A percentile compares a stretch with the other conserved stretches of the same genome.
Conservation (phyloP, 1,284 basidiomycete species). For the Boletus sp. region DNA sequence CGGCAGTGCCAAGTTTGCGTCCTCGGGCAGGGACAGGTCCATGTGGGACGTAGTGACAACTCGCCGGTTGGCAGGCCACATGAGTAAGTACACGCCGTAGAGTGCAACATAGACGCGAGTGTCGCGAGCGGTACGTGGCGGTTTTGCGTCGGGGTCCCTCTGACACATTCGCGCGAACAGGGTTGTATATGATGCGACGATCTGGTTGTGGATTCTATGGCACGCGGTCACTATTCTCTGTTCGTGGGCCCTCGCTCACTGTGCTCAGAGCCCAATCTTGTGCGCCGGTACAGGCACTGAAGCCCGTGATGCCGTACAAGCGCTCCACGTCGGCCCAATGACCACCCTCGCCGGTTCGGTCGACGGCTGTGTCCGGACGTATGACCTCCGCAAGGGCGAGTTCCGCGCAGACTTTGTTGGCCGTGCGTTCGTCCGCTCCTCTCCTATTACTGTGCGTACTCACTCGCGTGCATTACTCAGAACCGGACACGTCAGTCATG, state of each 20-base stretch:
- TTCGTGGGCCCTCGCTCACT: neutral
- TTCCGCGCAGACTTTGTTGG: conserved; percentile 46
- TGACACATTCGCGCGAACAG: conserved; percentile 45
- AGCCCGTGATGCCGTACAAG: conserved; percentile 87
- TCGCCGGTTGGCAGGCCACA: conserved; percentile 84
- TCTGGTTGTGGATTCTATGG: conserved; percentile 90
- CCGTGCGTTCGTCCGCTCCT: too few relatives aligned
- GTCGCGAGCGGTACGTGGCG: conserved; percentile 75
- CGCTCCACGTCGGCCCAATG: conserved; percentile 65
- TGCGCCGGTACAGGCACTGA: conserved; percentile 92
- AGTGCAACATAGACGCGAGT: conserved; percentile 86
- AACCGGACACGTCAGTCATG: conserved; percentile 82
- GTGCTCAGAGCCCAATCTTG: conserved; percentile 74
- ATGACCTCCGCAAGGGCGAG: conserved; percentile 93
- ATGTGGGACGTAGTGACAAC: conserved; percentile 95
- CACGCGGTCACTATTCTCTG: conserved; percentile 33
- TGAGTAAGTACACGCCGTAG: conserved; percentile 88
- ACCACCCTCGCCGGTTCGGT: conserved; percentile 84
- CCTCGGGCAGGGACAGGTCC: conserved; percentile 81
- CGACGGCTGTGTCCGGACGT: conserved; percentile 90
- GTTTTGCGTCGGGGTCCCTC: neutral
- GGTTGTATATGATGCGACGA: conserved; percentile 86
- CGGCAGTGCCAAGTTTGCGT: too few relatives aligned
- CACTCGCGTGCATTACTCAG: conserved; percentile 43
- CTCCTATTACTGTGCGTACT: neutral